Evolutionary conservation across 2,329 filamentous ascomycete genomes (phyloP).

Genomic region (Blumeriella jaapii): DNA sequence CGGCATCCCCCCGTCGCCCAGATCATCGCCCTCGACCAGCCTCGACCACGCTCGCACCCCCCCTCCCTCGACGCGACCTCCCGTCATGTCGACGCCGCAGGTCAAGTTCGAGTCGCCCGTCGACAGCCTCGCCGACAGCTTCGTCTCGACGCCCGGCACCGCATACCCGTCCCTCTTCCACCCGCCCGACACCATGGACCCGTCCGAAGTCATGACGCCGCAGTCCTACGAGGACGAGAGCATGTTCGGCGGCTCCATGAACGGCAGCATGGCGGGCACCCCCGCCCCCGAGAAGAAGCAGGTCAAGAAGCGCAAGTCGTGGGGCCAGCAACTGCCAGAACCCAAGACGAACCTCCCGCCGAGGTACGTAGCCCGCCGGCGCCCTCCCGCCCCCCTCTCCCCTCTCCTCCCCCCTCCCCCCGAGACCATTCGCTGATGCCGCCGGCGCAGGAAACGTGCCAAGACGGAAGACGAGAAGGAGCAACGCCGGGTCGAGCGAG

Average conservation of each 20-base stretch:
- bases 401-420: background rate
- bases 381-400: constrained; percentile 14
- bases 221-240: constrained; percentile 26
- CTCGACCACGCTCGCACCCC: background rate
- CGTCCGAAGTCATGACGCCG: constrained; percentile 24
- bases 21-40: constrained; percentile 6
- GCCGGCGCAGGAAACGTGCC: constrained; percentile 64
- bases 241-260: constrained; percentile 22
- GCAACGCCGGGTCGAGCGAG: constrained; percentile 91
- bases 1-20: constrained; percentile 4
- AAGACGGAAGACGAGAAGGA: constrained; percentile 99
- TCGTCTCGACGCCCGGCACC: constrained; percentile 26
- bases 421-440: background rate
- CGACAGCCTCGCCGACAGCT: constrained; percentile 26
- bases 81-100: background rate
- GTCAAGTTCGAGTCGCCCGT: constrained; percentile 27
- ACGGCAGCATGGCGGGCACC: constrained; percentile 20
- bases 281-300: constrained; percentile 52
- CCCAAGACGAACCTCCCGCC: constrained; percentile 95
- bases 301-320: constrained; percentile 92
- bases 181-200: constrained; percentile 17
- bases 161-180: constrained; percentile 25
- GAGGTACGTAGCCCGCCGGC: constrained; percentile 41
- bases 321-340: constrained; percentile 92
- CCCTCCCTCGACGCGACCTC: too few relatives aligned